Base-by-base conservation (phyloP, 78 protist genomes). In the Protostelium mycophagum region DNA sequence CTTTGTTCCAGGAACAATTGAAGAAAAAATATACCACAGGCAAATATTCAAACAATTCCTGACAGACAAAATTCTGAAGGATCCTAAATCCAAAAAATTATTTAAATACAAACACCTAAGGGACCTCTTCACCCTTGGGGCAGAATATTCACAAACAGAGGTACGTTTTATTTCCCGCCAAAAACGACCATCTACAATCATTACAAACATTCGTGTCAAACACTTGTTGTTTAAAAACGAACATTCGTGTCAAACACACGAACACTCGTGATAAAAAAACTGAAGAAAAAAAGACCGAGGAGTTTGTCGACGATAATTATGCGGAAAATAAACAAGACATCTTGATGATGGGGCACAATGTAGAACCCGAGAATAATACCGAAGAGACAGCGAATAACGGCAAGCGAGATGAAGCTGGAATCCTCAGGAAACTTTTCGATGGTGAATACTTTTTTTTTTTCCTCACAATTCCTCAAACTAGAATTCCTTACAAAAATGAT, bases 21-120 rank as follows among this genome's bases (percentile, higher is more conserved):
- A 98, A 88, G 99, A 98, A 89, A 96, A 96, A 91, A 96, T 98
- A 28, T 98, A 97, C 91, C 99, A 98, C n/a, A 94, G 99, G 0
- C 99, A 98, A 90, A 38, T 98, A 31, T 98, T 96, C 94, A 98
- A 98, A 92, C 97, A 98, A 89, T 93, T 96, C 84, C 86, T 98
- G 38, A 90, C 98, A 1, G 91, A 96, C 87, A 84, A 88, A 36
- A 92, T 98, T 35, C 88, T 98, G 31, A 96, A 90, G 31, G 99
- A 98, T 84, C 98, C 98, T 31, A 35, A 85, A 38, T 97, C 92
- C 63, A 89, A 91, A 38, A 85, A 94, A 39, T 93, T 93, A 88
- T 93, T 93, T 84, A 51, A 91, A 35, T 86, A 91, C n/a, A 85
- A 51, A 34, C 94, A 92, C 88, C 90, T 92, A 34, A 92, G 88